Evolutionary conservation across 495 filamentous ascomycete species (phyloP), one percentile per base, ranked within the genome.

Genomic region (Letharia lupina): DNA sequence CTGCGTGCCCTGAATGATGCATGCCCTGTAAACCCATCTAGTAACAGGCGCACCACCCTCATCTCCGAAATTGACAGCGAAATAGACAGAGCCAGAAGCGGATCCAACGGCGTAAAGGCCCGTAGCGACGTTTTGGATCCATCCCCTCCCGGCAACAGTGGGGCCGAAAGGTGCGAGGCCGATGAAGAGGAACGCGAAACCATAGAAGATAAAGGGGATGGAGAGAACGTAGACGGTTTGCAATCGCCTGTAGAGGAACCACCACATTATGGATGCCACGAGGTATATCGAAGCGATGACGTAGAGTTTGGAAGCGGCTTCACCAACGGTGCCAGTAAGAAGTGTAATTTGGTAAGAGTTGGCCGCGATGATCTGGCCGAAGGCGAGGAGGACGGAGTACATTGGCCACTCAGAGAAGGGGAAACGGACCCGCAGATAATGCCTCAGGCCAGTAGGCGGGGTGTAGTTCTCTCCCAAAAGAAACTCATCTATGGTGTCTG

Each of bases 281-380:
- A 85, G 78, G 70, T 89, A 89, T 41, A 87, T 83, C 11, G 75
- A 77, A 1, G 85, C 85, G 31, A 88, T 80, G 67, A 83, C 75
- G 72, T 89, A 89, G 33, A 89, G 77, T 75, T 85, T 83, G 44
- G 80, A 73, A 2, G 85, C 84, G 7, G 83, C 77, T 71, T 89
- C 77, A 23, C 82, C 84, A 15, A 84, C 76, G 64, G 83, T 79
- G 35, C 86, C 87, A 4, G 79, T 82, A 23, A 89, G 75, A 20
- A 89, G 81, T 8, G 85, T 86, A 71, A 89, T 85, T 67, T 89
- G 86, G 73, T 88, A 87, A 1, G 83, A 87, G 71, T 86, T 88
- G 59, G 84, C 83, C 0, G 87, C 83, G 50, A 89, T 81, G 65
- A 89, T 82, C 70, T 89, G 87, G 7, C 84, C 74, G 52, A 89